Conservation (phyloP, 2,329 filamentous ascomycete genomes). For the Pleurostoma richardsiae region DNA sequence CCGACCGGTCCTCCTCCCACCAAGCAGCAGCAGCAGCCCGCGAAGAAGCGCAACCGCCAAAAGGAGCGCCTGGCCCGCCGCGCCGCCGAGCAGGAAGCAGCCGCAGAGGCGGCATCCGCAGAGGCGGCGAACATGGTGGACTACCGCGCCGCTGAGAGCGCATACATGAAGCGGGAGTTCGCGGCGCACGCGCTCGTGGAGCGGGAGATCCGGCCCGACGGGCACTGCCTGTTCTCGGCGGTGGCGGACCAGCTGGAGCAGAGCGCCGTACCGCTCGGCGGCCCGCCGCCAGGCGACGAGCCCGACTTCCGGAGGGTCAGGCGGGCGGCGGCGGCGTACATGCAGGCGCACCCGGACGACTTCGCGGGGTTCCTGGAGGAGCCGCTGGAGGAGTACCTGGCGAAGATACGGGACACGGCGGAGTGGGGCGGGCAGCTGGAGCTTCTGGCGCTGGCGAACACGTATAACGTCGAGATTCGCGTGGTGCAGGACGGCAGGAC, state of each 20-base stretch:
- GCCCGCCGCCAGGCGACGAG: conserved; percentile 6
- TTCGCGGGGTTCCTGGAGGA: conserved; percentile 87
- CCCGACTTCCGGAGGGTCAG: conserved; percentile 63
- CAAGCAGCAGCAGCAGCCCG: conserved; percentile 14
- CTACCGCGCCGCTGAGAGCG: conserved; percentile 63
- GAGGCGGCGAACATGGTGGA: conserved; percentile 75
- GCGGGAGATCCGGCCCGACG: conserved; percentile 80
- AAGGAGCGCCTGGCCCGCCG: conserved; percentile 88
- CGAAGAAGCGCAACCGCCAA: conserved; percentile 81
- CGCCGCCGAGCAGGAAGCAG: conserved; percentile 75
- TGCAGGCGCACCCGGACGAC: conserved; percentile 67
- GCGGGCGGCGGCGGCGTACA: conserved; percentile 70
- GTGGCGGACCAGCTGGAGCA: conserved; percentile 76
- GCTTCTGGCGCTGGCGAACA: conserved; percentile 74
- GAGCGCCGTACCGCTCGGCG: conserved; percentile 36
- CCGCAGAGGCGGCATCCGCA: conserved; percentile 59
- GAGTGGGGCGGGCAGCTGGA: conserved; percentile 97
- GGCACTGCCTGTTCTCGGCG: conserved; percentile 91
- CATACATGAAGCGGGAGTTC: conserved; percentile 66
- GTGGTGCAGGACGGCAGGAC: conserved; percentile 81
- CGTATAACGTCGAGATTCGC: conserved; percentile 74
- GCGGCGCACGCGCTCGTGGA: conserved; percentile 60
- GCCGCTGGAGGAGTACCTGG: conserved; percentile 65
- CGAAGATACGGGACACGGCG: conserved; percentile 76
- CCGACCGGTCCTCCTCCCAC: conserved; percentile 2